phyloP scores from a whole-genome alignment of 192 early-diverging fungal species.

The Lobosporangium transversale region DNA sequence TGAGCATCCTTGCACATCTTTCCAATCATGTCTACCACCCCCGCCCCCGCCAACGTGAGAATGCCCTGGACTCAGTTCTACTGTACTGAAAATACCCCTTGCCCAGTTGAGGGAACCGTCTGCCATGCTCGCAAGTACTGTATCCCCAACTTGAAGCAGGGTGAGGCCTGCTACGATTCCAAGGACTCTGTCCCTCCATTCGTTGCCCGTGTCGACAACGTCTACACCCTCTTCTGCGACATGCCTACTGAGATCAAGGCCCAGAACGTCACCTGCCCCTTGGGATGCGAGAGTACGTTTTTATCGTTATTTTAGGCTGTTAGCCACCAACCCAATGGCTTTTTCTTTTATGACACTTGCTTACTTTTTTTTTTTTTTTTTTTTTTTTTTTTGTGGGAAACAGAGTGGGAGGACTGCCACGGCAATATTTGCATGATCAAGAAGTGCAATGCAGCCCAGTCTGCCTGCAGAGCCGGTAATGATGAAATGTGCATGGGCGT shows the following conservation, averaged over 20 bases:
- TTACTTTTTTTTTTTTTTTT: background rate
- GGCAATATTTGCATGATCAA: conserved; percentile 39
- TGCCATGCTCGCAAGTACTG: conserved; percentile 43
- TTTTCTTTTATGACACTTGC: too few relatives aligned
- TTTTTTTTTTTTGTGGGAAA: background rate
- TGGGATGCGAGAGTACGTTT: conserved; percentile 45
- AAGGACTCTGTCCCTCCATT: conserved; percentile 34
- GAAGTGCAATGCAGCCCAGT: conserved; percentile 45
- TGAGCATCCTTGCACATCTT: too few relatives aligned
- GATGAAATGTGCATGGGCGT: conserved; percentile 38
- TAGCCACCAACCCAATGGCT: too few relatives aligned
- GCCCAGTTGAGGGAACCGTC: conserved; percentile 4
- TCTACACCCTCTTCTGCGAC: conserved; percentile 41
- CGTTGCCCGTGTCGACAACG: conserved; percentile 47
- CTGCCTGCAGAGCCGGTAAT: conserved; percentile 34
- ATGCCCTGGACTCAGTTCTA: conserved; percentile 42
- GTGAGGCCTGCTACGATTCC: conserved; percentile 27
- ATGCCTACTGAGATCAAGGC: conserved; percentile 20
- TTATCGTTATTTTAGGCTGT: too few relatives aligned
- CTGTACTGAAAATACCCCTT: conserved; percentile 16
- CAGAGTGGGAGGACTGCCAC: conserved; percentile 53
- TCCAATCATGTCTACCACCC: conserved; percentile 15
- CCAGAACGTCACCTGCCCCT: conserved; percentile 36
- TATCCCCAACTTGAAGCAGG: conserved; percentile 20
- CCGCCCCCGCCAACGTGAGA: conserved; percentile 2